phyloP scores from a whole-genome alignment of 176 grass and related monocot species.

The Oryza nivara region DNA sequence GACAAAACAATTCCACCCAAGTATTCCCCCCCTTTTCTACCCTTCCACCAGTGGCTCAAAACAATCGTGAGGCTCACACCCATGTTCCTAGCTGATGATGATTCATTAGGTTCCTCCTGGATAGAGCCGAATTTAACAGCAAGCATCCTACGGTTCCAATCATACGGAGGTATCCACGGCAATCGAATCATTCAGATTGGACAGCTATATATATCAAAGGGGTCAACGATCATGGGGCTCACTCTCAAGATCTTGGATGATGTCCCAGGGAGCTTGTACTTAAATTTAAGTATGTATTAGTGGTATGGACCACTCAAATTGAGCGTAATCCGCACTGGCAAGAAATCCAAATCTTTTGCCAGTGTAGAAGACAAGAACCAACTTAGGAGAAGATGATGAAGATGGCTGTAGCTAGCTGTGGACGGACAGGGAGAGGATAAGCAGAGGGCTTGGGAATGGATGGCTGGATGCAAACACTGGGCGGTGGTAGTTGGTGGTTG shows the following conservation, averaged over 20 bases:
- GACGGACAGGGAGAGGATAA: slow-evolving; percentile 32
- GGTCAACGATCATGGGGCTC: neutral
- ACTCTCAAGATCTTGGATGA: neutral
- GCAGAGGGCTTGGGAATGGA: neutral
- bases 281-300: slow-evolving; percentile 5
- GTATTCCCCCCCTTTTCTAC: slow-evolving; percentile 32
- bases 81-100: slow-evolving; percentile 29
- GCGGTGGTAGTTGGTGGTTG: slow-evolving; percentile 61
- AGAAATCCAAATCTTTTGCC: slow-evolving; percentile 41
- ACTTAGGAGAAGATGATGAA: slow-evolving; percentile 16
- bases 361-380: slow-evolving; percentile 29
- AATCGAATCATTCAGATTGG: slow-evolving; percentile 10
- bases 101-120: slow-evolving; percentile 39
- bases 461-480: slow-evolving; percentile 20
- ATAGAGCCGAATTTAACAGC: slow-evolving; percentile 46
- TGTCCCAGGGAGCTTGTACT: neutral
- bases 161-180: neutral
- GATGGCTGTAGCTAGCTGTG: slow-evolving; percentile 22
- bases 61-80: slow-evolving; percentile 27
- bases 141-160: neutral
- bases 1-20: slow-evolving; percentile 44
- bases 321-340: slow-evolving; percentile 6
- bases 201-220: neutral
- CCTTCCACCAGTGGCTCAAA: slow-evolving; percentile 26
- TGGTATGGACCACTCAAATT: slow-evolving; percentile 26